Evolutionary conservation across 176 grass and related monocot species (phyloP).

Genomic region (Aegilops speltoides): DNA sequence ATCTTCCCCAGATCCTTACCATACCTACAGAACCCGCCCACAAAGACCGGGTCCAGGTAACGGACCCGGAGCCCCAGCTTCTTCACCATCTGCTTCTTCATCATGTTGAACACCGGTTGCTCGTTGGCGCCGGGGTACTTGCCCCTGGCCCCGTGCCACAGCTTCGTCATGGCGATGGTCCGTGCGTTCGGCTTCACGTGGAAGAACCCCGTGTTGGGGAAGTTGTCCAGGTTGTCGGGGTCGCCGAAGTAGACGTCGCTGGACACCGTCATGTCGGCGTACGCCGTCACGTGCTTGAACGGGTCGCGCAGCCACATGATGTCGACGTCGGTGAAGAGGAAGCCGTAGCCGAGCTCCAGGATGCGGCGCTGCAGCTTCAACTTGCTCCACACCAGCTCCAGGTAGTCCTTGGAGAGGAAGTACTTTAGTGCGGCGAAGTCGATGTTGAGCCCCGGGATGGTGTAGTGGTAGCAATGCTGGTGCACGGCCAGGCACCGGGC

Average conservation of each 20-base stretch:
- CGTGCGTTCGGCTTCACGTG: conserved; percentile 47
- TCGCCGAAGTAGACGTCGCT: conserved; percentile 56
- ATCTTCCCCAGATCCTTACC: conserved; percentile 59
- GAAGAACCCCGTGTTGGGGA: conserved; percentile 77
- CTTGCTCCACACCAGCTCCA: conserved; percentile 81
- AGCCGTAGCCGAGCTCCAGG: conserved; percentile 78
- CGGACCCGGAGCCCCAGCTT: conserved; percentile 35
- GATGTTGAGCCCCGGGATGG: conserved; percentile 34
- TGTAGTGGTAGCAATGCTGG: conserved; percentile 62
- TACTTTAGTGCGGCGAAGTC: conserved; percentile 57
- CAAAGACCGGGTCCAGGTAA: conserved; percentile 49
- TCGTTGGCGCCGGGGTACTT: conserved; percentile 45
- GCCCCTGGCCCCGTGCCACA: conserved; percentile 39
- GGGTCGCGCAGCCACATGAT: conserved; percentile 77
- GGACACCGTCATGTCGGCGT: conserved; percentile 69
- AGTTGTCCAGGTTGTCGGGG: conserved; percentile 41
- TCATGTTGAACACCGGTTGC: conserved; percentile 73
- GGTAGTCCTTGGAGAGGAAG: conserved; percentile 64
- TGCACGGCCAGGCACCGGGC: conserved; percentile 46
- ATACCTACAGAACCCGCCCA: conserved; percentile 65
- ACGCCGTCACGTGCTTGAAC: conserved; percentile 56
- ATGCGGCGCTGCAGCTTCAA: conserved; percentile 57
- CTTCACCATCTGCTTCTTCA: conserved; percentile 52
- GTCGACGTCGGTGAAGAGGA: conserved; percentile 83
- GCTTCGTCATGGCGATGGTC: conserved; percentile 52